Conservation (phyloP, 257 asterid genomes). For the Agastache rugosa region DNA sequence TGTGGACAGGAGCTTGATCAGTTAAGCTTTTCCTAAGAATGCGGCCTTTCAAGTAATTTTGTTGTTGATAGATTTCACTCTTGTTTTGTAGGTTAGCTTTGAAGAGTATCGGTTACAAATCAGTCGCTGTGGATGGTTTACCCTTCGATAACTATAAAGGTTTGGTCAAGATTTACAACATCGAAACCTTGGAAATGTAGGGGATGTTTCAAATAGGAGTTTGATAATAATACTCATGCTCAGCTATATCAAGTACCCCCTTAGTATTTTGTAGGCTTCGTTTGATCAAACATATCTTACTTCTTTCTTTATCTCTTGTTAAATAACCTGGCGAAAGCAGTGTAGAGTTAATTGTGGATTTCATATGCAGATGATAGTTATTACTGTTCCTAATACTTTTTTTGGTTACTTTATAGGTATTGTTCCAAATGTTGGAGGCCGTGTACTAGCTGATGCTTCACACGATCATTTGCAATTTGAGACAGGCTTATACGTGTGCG, state of each 20-base stretch:
- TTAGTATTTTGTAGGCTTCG: neutral
- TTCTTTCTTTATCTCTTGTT: neutral
- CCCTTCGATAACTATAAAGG: constrained; percentile 78
- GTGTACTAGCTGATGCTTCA: constrained; percentile 54
- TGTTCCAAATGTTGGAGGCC: constrained; percentile 83
- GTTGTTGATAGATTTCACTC: neutral
- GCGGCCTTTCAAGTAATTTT: neutral
- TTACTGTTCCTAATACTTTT: neutral
- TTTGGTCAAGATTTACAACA: constrained; percentile 27
- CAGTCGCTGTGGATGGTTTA: constrained; percentile 71
- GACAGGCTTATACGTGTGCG: constrained; percentile 80
- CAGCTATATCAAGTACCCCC: neutral
- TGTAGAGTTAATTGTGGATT: neutral
- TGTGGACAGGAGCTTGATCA: neutral
- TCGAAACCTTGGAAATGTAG: constrained; percentile 1
- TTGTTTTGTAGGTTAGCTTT: constrained; percentile 64
- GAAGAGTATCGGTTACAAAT: constrained; percentile 95
- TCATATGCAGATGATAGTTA: constrained; percentile 4
- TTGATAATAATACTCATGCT: neutral
- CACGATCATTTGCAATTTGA: constrained; percentile 47
- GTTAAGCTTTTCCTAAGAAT: neutral
- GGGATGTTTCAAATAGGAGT: neutral
- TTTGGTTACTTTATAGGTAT: constrained; percentile 52
- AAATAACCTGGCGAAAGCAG: neutral
- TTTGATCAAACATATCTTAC: neutral